Base-by-base conservation (phyloP, 495 filamentous ascomycete species). In the Podospora australis region DNA sequence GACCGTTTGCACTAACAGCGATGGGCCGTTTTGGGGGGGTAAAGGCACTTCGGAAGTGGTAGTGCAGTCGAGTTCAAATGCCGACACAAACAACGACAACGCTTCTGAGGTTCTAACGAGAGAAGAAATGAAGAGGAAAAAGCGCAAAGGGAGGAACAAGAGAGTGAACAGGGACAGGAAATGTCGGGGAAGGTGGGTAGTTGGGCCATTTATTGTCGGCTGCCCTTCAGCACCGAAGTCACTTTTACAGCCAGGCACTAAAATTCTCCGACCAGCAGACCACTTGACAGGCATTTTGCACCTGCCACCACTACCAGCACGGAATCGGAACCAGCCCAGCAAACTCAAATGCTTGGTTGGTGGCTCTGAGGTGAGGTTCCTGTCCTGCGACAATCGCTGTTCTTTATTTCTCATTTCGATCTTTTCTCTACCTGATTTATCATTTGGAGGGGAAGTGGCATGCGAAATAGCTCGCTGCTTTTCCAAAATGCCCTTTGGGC, bases 151-250 rank as follows among this genome's bases (percentile, higher is more conserved):
- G 56, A 52, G 52, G 46, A 54, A 50, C 24, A 60, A 52, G 56
- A 52, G 44, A 54, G 48, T 51, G 48, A 64, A 53, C 65, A 63
- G 51, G 52, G 23, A 63, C 48, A 58, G 57, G 55, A 53, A 58
- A 58, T 51, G 52, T 46, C 43, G 56, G 51, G 63, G 62, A 54
- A 64, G 61, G 68, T 59, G 70, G 70, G 62, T 50, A 65, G 67
- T 65, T 61, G 67, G 63, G 60, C 57, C 58, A 63, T 69, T 65
- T 67, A 58, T 65, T 59, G 60, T 63, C 54, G 55, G 58, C 52
- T 62, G 52, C 51, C 42, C 56, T 59, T 52, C 59, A 63, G 59
- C 58, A 61, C 44, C 52, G 46, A 60, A 63, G 60, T 63, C 60
- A 60, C 63, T 65, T 58, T 59, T 51, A 60, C 62, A 63, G 48